Conservation (phyloP, 2,329 filamentous ascomycete species). For the Fusarium udum region DNA sequence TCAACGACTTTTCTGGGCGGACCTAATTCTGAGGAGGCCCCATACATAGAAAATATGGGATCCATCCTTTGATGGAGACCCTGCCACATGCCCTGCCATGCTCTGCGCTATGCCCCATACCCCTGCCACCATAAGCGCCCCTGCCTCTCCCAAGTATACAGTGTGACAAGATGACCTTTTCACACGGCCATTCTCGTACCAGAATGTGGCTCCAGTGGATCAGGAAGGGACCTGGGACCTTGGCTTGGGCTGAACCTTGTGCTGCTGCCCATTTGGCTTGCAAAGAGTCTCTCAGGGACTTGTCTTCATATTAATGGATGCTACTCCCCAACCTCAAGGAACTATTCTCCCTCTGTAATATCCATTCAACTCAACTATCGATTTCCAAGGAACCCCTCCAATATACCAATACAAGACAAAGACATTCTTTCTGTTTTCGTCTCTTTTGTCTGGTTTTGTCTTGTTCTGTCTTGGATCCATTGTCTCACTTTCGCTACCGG, state of each 20-base stretch:
- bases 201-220: slow-evolving; percentile 36
- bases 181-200: slow-evolving; percentile 35
- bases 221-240: slow-evolving; percentile 27
- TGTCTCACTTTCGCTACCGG: slow-evolving; percentile 33
- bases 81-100: slow-evolving; percentile 21
- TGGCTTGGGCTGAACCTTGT: slow-evolving; percentile 32
- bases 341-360: slow-evolving; percentile 24
- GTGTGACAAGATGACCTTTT: neutral
- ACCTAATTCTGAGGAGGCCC: neutral
- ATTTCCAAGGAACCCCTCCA: slow-evolving; percentile 14
- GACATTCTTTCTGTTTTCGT: slow-evolving; percentile 37
- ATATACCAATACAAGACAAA: slow-evolving; percentile 3
- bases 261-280: slow-evolving; percentile 20
- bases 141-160: slow-evolving; percentile 32
- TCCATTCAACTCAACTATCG: slow-evolving; percentile 27
- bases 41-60: slow-evolving; percentile 1
- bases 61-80: slow-evolving; percentile 18
- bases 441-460: slow-evolving; percentile 36
- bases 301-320: slow-evolving; percentile 40
- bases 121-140: slow-evolving; percentile 30
- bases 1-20: slow-evolving; percentile 18
- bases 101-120: slow-evolving; percentile 8
- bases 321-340: slow-evolving; percentile 27
- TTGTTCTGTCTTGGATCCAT: slow-evolving; percentile 26
- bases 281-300: slow-evolving; percentile 18